Conservation (phyloP, 2,329 filamentous ascomycete genomes). For the Zasmidium citrigriseum region DNA sequence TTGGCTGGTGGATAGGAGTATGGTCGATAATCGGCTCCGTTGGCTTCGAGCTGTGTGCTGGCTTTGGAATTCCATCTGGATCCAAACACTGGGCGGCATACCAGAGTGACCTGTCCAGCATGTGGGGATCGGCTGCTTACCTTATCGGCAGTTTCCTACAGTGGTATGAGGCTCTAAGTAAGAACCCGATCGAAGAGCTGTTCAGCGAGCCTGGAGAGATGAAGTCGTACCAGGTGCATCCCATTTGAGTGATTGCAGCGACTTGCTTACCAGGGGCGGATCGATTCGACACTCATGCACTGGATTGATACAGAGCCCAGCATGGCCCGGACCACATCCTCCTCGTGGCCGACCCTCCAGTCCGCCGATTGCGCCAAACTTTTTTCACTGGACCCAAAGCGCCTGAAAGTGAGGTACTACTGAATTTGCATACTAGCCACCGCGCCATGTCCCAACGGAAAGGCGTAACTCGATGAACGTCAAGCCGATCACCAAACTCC, state of each 20-base stretch:
- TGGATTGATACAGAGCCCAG: no score
- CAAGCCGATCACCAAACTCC: no score
- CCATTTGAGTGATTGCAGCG: slow-evolving; percentile 19
- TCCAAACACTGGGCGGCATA: slow-evolving; percentile 21
- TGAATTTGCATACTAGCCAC: no score
- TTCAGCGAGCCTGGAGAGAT: slow-evolving; percentile 26
- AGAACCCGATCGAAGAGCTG: slow-evolving; percentile 27
- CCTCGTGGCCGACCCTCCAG: no score
- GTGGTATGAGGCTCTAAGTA: slow-evolving; percentile 33
- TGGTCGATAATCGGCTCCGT: slow-evolving; percentile 30
- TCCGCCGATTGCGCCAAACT: no score
- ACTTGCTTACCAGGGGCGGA: no score
- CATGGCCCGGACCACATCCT: no score
- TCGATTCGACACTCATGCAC: no score
- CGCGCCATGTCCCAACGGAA: no score
- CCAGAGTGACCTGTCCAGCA: slow-evolving; percentile 27
- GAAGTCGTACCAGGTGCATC: slow-evolving; percentile 23
- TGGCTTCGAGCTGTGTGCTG: slow-evolving; percentile 28
- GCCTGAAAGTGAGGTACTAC: no score
- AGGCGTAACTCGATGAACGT: no score
- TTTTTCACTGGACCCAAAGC: no score
- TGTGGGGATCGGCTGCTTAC: slow-evolving; percentile 30
- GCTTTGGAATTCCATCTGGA: slow-evolving; percentile 13
- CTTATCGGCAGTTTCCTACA: slow-evolving; percentile 29
- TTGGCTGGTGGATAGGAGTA: slow-evolving; percentile 36